Evolutionary conservation across 2,329 filamentous ascomycete species (phyloP).

Genomic region (Alternaria infectoria): DNA sequence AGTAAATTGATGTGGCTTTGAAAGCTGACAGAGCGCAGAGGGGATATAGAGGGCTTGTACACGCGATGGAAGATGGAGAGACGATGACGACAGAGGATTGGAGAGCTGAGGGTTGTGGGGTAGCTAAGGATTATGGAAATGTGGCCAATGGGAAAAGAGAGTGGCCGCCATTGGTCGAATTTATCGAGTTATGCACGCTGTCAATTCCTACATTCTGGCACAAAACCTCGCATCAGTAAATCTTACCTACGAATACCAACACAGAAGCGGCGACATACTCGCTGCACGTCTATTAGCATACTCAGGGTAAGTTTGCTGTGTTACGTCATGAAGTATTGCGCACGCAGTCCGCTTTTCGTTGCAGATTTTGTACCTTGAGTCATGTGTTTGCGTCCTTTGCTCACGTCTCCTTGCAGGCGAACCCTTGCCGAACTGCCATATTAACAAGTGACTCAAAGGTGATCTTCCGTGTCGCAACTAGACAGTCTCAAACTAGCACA

Average conservation of each 20-base stretch:
- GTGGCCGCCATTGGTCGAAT: conserved; percentile 17
- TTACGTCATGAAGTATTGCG: not conserved
- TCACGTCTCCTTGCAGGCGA: conserved; percentile 25
- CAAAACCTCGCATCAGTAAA: not conserved
- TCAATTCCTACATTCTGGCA: not conserved
- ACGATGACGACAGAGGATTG: not conserved
- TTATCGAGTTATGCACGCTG: not conserved
- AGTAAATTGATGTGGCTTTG: not conserved
- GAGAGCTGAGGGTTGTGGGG: conserved; percentile 14
- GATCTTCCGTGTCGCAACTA: not conserved
- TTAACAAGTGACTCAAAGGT: conserved; percentile 26
- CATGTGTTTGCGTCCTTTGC: conserved; percentile 27
- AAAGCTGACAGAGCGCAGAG: not conserved
- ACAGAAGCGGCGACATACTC: not conserved
- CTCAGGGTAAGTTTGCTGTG: not conserved
- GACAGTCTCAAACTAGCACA: not conserved
- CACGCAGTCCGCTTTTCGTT: conserved; percentile 4
- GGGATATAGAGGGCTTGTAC: not conserved
- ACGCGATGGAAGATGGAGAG: not conserved
- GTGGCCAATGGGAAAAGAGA: conserved; percentile 25
- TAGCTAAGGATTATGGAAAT: not conserved
- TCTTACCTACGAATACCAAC: not conserved
- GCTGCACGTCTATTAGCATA: not conserved
- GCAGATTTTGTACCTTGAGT: conserved; percentile 22
- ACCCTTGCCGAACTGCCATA: conserved; percentile 28